Evolutionary conservation across 352 stramenopile species (phyloP), one percentile per base, ranked within the genome.

Genomic region (Elongisporangium senticosum): DNA sequence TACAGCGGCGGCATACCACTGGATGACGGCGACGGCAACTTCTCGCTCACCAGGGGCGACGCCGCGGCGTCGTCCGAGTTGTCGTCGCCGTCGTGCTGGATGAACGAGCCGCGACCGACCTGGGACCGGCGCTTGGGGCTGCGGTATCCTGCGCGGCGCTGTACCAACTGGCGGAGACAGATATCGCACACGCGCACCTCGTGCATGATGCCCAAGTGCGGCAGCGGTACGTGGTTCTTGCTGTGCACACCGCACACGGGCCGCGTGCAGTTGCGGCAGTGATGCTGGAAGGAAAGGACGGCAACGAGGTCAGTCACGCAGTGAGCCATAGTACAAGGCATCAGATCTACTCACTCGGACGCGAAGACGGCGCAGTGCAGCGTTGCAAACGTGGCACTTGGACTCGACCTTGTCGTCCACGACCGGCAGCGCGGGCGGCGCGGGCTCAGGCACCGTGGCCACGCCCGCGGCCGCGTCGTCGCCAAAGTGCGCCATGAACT

Each of bases 181-280:
- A 86, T 65, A 54, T 90, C 81, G 56, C 81, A 90, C 48, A 90
- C 81, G 33, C 81, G 81, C 51, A 87, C 79, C 52, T 86, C 76
- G 51, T 79, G 85, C 65, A 90, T 83, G 51, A 90, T 87, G 23
- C 81, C 81, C 40, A 86, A 63, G 26, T 90, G 79, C 4, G 81
- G 81, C 65, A 90, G 61, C 39, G 81, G 81, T 39, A 90, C 75
- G 61, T 90, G 81, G 64, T 90, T 89, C 58, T 83, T 87, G 53
- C 81, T 90, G 63, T 90, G 81, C 24, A 88, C 79, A 49, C 79
- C 74, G 43, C 81, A 90, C 17, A 90, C 81, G 4, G 78, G 65
- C n/a, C 75, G 58, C 11, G 69, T 69, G 47, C 81, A 90, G 47
- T 90, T 90, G 28, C 77, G 68, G 55, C 78, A 90, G 49, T 76